Evolutionary conservation across 176 grass and related monocot species (phyloP).

Genomic region (Aegilops bicornis): DNA sequence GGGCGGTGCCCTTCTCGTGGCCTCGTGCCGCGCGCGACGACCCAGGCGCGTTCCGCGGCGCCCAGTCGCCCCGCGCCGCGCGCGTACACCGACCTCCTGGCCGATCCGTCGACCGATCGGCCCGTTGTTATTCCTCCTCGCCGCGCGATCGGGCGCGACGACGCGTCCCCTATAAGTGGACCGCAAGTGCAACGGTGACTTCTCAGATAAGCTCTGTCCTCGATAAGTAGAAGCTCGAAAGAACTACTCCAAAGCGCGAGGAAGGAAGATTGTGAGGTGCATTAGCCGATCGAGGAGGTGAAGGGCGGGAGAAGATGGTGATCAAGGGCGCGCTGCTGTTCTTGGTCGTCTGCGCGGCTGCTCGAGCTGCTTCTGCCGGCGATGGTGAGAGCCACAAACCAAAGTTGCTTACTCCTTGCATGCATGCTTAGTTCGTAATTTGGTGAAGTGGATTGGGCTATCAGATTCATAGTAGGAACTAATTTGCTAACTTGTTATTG

Average conservation of each 20-base stretch:
- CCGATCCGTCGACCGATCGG: background rate
- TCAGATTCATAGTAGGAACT: background rate
- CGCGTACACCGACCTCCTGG: background rate
- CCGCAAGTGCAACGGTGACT: background rate
- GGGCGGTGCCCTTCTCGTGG: background rate
- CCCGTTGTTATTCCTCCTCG: background rate
- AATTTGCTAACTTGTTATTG: background rate
- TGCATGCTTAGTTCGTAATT: background rate
- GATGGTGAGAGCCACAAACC: slow-evolving; percentile 27
- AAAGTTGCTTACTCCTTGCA: background rate
- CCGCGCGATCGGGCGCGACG: too few species aligned
- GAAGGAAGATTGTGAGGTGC: background rate
- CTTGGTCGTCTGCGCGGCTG: slow-evolving; percentile 17
- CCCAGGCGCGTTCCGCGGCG: background rate
- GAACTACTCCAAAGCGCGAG: background rate
- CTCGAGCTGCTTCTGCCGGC: background rate
- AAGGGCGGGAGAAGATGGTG: background rate
- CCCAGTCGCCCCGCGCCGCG: background rate
- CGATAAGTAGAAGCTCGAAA: background rate
- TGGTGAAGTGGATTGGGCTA: background rate
- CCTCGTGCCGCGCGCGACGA: background rate
- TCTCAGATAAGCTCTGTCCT: background rate
- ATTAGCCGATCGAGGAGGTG: background rate
- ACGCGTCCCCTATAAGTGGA: slow-evolving; percentile 25
- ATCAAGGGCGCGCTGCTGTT: slow-evolving; percentile 12